A percentile compares a stretch with the other conserved stretches of the same genome.
These are phyloP conservation scores for Mortierella sp. DNA, from an alignment of 371 early-diverging fungal species.

Conservation along the genomic window DNA sequence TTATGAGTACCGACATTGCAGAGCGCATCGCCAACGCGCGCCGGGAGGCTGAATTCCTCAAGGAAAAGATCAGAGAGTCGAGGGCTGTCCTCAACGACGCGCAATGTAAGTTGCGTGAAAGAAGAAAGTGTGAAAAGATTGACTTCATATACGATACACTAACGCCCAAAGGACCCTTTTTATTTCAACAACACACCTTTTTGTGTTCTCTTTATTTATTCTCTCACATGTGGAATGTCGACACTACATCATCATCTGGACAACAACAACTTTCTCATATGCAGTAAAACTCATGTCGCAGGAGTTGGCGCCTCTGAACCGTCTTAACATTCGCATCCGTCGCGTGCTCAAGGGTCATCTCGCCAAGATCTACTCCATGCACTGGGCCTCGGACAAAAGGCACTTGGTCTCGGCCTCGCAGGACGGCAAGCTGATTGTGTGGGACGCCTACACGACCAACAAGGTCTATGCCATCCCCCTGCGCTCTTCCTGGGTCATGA, in stretches of 20 bases:
- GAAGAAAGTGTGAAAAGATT: neutral
- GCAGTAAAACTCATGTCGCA: conserved; percentile 66
- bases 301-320: conserved; percentile 84
- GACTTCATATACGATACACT: neutral
- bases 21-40: conserved; percentile 91
- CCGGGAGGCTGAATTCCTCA: conserved; percentile 93
- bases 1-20: conserved; percentile 81
- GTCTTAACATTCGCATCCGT: conserved; percentile 94
- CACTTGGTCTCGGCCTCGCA: conserved; percentile 98
- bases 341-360: conserved; percentile 98
- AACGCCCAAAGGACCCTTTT: conserved; percentile 5
- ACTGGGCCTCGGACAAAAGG: conserved; percentile 96
- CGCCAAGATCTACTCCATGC: conserved; percentile 99
- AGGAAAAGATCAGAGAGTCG: conserved; percentile 94
- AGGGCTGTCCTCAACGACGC: conserved; percentile 94
- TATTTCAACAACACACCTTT: neutral
- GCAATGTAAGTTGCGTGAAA: conserved; percentile 76
- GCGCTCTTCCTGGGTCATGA: conserved; percentile 99
- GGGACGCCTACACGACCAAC: conserved; percentile 98
- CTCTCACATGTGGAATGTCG: neutral
- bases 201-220: neutral
- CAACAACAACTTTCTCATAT: too few relatives aligned
- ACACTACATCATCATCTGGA: conserved; percentile 10
- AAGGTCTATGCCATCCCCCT: conserved; percentile 98
- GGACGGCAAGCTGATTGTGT: conserved; percentile 98